Evolutionary conservation across 495 filamentous ascomycete genomes (phyloP).

Genomic region (Aspergillus bertholletiae): DNA sequence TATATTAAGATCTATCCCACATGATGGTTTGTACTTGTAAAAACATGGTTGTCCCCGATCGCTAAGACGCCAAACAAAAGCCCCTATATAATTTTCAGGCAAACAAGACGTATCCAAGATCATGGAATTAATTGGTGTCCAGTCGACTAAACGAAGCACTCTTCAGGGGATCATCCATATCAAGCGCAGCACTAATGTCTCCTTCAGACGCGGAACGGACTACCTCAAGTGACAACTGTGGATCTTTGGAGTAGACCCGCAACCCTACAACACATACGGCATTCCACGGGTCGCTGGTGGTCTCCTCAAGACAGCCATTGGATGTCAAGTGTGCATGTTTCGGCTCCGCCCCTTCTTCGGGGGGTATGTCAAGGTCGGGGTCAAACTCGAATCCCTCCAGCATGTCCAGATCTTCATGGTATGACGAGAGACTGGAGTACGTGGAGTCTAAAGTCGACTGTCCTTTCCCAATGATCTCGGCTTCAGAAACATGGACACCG

Average conservation of each 20-base stretch:
- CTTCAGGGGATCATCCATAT: constrained; percentile 52
- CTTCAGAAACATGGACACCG: constrained; percentile 18
- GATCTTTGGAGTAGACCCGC: constrained; percentile 65
- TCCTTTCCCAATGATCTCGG: constrained; percentile 4
- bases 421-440: constrained; percentile 18
- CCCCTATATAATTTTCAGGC: not conserved
- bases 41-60: not conserved
- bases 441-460: constrained; percentile 27
- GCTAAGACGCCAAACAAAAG: not conserved
- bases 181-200: constrained; percentile 45
- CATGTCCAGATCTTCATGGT: constrained; percentile 24
- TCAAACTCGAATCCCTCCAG: constrained; percentile 49
- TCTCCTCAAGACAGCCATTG: constrained; percentile 9
- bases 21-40: not conserved
- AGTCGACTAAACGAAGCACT: constrained; percentile 25
- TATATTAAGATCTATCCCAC: too few relatives aligned
- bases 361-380: constrained; percentile 44
- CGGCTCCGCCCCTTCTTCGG: constrained; percentile 22
- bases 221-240: constrained; percentile 50
- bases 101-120: not conserved
- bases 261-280: constrained; percentile 78
- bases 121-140: not conserved
- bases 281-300: constrained; percentile 68
- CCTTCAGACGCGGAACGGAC: constrained; percentile 50
- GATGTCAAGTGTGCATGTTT: not conserved